A percentile compares a stretch with the other conserved stretches of the same genome.
Conservation (phyloP, 305 asterid genomes). For the Nicotiana rustica region DNA sequence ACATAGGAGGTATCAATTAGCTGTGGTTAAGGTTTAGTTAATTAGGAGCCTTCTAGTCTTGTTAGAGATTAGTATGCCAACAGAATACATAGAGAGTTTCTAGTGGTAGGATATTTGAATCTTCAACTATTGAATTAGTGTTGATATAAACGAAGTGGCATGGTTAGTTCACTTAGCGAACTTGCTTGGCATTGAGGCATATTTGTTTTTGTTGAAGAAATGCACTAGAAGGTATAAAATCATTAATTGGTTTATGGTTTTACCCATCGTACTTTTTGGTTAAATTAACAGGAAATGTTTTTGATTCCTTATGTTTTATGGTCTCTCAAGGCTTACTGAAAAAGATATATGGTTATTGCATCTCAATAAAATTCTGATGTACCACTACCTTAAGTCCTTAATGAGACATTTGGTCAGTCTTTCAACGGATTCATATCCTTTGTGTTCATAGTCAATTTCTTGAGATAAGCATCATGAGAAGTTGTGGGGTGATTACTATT, state of each 20-base stretch:
- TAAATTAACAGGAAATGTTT: not conserved
- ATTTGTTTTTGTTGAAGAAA: not conserved
- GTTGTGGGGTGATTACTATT: not conserved
- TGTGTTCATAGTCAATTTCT: not conserved
- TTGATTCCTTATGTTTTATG: not conserved
- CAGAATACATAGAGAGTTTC: not conserved
- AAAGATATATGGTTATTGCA: slow-evolving; percentile 10
- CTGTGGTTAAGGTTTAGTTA: slow-evolving; percentile 17
- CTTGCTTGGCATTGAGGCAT: slow-evolving; percentile 11
- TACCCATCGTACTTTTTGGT: not conserved
- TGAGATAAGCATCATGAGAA: not conserved
- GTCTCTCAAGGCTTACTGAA: slow-evolving; percentile 23
- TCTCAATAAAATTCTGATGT: slow-evolving; percentile 26
- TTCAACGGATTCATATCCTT: slow-evolving; percentile 24
- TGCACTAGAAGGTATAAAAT: slow-evolving; percentile 5
- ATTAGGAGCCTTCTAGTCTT: slow-evolving; percentile 9
- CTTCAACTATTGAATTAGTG: not conserved
- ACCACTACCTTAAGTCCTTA: slow-evolving; percentile 5
- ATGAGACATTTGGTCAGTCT: slow-evolving; percentile 15
- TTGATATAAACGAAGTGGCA: not conserved
- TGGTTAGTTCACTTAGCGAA: slow-evolving; percentile 12
- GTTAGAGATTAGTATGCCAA: slow-evolving; percentile 4
- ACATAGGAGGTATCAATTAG: slow-evolving; percentile 3
- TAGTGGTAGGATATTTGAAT: not conserved
- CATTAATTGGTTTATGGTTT: slow-evolving; percentile 6